These are phyloP conservation scores for Nitzschia sp. DNA, from an alignment of 108 stramenopile species.

Conservation along the genomic window DNA sequence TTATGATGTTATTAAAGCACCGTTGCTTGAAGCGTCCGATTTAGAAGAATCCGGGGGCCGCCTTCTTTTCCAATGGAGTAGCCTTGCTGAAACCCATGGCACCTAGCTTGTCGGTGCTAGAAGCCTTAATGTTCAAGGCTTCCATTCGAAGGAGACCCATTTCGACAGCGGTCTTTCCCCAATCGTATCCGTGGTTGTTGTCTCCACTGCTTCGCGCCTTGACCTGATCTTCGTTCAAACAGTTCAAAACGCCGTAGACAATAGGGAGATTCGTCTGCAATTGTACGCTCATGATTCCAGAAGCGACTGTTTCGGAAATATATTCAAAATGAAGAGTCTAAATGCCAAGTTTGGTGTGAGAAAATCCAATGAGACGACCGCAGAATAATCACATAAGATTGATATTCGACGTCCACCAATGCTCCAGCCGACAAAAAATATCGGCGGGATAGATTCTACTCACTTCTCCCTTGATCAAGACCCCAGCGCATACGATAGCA, in stretches of 20 bases:
- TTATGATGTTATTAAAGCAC: no score
- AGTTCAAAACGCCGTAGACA: slow-evolving; percentile 93
- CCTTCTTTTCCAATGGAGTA: slow-evolving; percentile 11
- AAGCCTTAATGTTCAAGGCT: slow-evolving; percentile 61
- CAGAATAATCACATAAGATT: not conserved
- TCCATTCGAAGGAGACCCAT: slow-evolving; percentile 89
- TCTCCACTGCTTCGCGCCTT: slow-evolving; percentile 71
- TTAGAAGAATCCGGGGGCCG: slow-evolving; percentile 38
- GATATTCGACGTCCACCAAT: not conserved
- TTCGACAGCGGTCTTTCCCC: slow-evolving; percentile 96
- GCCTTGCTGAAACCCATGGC: slow-evolving; percentile 25
- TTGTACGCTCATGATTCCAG: slow-evolving; percentile 95
- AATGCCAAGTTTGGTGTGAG: not conserved
- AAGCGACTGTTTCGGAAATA: slow-evolving; percentile 91
- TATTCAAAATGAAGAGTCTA: slow-evolving; percentile 98
- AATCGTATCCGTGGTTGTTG: slow-evolving; percentile 93
- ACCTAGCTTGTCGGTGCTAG: slow-evolving; percentile 3
- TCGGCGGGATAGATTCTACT: no score
- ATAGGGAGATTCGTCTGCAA: slow-evolving; percentile 79
- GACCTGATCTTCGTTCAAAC: slow-evolving; percentile 86
- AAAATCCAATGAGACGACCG: not conserved
- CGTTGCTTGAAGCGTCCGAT: no score
- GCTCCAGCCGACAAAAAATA: not conserved
- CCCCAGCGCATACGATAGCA: slow-evolving; percentile 93
- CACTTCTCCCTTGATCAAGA: slow-evolving; percentile 96